Conservation (phyloP, 2,329 filamentous ascomycete genomes). For the Colletotrichum trifolii region DNA sequence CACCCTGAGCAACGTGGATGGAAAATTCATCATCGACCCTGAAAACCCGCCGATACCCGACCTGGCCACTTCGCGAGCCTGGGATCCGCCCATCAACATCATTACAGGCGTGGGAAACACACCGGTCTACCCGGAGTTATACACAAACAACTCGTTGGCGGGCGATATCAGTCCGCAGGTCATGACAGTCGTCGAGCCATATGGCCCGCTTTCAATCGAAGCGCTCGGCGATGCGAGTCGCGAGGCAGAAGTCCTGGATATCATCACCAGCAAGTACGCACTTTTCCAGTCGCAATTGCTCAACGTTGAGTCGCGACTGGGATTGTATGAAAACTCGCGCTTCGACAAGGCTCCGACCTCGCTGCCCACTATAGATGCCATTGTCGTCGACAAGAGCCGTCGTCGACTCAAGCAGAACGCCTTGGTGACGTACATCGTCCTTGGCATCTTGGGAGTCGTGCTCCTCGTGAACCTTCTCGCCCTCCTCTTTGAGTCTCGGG, state of each 20-base stretch:
- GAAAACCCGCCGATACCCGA: constrained; percentile 17
- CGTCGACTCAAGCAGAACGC: constrained; percentile 16
- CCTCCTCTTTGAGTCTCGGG: constrained; percentile 3
- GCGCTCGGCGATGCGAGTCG: not conserved
- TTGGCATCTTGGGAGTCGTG: not conserved
- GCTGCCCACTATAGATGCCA: not conserved
- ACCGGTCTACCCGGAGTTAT: not conserved
- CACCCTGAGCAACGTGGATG: constrained; percentile 6
- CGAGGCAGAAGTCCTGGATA: not conserved
- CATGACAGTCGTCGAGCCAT: not conserved
- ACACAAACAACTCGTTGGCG: not conserved
- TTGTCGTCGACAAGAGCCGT: not conserved
- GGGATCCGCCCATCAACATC: not conserved
- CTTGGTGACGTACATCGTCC: constrained; percentile 15
- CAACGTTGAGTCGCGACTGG: constrained; percentile 7
- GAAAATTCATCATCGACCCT: constrained; percentile 7
- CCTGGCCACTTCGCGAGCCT: not conserved
- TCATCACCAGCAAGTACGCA: not conserved
- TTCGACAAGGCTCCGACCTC: not conserved
- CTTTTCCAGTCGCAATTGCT: constrained; percentile 11
- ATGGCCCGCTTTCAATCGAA: not conserved
- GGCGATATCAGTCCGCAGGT: not conserved
- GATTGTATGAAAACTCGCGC: not conserved
- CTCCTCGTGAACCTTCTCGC: constrained; percentile 11
- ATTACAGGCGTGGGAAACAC: not conserved